Evolutionary conservation across 306 rosid genomes (phyloP), one percentile per base, ranked within the genome.

Genomic region (Cyclanthera cordifolia): DNA sequence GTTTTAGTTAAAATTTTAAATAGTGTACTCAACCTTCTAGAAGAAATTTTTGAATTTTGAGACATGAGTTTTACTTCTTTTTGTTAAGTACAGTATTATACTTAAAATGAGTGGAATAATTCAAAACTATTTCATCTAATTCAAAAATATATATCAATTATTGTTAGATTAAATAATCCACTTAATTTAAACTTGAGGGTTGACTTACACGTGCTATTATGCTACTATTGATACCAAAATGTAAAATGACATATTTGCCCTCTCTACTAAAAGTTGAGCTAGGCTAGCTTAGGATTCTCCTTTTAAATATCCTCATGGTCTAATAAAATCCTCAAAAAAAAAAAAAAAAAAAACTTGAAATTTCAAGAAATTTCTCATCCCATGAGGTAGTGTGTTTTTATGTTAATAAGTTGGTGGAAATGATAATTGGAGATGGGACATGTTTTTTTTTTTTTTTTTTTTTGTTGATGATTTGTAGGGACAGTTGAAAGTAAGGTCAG

Each of bases 401-500:
- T 8, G 2, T 8, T 9, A 16, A 39, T 10, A 61, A 61, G 69
- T 61, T 61, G 69, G 69, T 61, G 67, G 67, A 61, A 61, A 37
- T 61, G 51, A 61, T 61, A 11, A 61, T 61, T 61, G 51, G 16
- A 61, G n/a, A 39, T 61, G 69, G 50, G 51, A 17, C 69, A 9
- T 5, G 8, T 34, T 34, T 34, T 2, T 61, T 5, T 2, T 32
- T 61, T 27, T 30, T 32, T 60, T 54, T 9, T 8, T 56, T 47
- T 45, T 55, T n/a, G 27, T 25, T 5, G 1, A 23, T 54, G n/a
- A 2, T 60, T 60, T 34, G 2, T 60, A 19, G 24, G 7, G 67
- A 60, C 8, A 59, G 13, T 34, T 17, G 68, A 61, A 61, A 37
- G 50, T 19, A 43, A 61, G 68, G 50, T 37, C 50, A 61, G 50